These are phyloP conservation scores for Madurella fahalii DNA, from an alignment of 2,329 filamentous ascomycete genomes.

Conservation along the genomic window DNA sequence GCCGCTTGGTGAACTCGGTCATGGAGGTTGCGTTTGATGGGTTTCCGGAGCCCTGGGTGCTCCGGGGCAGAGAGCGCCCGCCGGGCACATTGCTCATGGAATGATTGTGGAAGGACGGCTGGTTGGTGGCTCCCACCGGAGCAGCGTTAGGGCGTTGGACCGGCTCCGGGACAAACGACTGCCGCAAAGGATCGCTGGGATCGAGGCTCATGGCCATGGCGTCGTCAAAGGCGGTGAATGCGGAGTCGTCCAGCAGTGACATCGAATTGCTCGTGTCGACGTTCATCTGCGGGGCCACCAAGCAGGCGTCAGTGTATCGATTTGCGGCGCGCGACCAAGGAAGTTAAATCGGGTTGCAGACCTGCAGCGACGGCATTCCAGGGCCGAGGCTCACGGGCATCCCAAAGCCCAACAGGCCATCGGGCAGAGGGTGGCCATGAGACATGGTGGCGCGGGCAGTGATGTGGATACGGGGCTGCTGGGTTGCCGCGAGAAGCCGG, in stretches of 20 bases:
- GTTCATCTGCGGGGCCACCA: constrained; percentile 25
- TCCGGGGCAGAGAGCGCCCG: constrained; percentile 15
- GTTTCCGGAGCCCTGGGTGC: constrained; percentile 20
- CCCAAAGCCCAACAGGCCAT: constrained; percentile 19
- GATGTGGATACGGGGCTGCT: no score
- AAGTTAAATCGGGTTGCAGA: constrained; percentile 16
- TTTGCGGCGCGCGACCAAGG: constrained; percentile 4
- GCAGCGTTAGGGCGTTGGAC: constrained; percentile 9
- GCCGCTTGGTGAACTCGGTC: constrained; percentile 57
- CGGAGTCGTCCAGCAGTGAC: constrained; percentile 40
- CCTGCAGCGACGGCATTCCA: constrained; percentile 17
- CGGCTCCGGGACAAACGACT: constrained; percentile 26
- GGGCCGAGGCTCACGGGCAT: constrained; percentile 14
- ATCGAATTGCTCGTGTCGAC: constrained; percentile 38
- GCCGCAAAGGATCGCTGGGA: constrained; percentile 29
- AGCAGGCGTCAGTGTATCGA: constrained; percentile 18
- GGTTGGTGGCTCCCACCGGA: constrained; percentile 7
- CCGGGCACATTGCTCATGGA: constrained; percentile 9
- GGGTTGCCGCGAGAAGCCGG: no score
- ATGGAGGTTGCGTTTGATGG: constrained; percentile 37
- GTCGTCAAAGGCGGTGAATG: constrained; percentile 33
- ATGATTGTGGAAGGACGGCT: constrained; percentile 18
- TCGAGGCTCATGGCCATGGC: constrained; percentile 44
- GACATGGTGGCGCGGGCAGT: constrained; percentile 18
- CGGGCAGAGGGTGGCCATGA: constrained; percentile 16